phyloP scores from a whole-genome alignment of 108 stramenopile genomes.

The Fragilaria radians region DNA sequence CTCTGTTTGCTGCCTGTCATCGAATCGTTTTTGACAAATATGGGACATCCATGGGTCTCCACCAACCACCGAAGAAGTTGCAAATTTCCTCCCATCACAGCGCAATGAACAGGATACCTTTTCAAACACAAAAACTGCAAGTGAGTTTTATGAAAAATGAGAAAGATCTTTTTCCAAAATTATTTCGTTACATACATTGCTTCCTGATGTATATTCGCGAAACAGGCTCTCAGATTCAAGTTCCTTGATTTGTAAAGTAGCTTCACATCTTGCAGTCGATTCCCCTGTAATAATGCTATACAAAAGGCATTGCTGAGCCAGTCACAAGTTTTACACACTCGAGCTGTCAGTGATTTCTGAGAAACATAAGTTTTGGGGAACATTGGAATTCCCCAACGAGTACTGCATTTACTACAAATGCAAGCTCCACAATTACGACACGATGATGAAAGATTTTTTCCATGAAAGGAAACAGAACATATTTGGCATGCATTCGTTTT shows the following conservation, averaged over 20 bases:
- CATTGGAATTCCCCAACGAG: conserved; percentile 46
- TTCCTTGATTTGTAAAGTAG: conserved; percentile 57
- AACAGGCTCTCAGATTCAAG: conserved; percentile 57
- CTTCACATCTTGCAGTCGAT: conserved; percentile 30
- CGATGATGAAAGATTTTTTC: conserved; percentile 7
- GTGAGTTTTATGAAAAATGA: no score
- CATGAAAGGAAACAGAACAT: conserved; percentile 9
- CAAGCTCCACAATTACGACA: conserved; percentile 66
- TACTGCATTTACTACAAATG: conserved; percentile 49
- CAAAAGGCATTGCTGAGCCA: conserved; percentile 59
- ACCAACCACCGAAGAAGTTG: conserved; percentile 69
- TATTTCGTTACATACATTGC: conserved; percentile 36
- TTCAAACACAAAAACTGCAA: not conserved
- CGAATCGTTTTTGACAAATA: conserved; percentile 20
- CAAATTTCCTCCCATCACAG: conserved; percentile 56
- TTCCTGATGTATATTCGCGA: conserved; percentile 53
- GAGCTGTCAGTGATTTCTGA: conserved; percentile 20
- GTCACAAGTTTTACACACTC: conserved; percentile 64
- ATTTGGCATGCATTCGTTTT: conserved; percentile 8
- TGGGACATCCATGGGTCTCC: conserved; percentile 61
- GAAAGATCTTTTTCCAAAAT: not conserved
- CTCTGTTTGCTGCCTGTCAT: conserved; percentile 14
- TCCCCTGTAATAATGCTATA: conserved; percentile 56
- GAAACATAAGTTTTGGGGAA: conserved; percentile 63
- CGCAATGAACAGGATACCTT: conserved; percentile 71